These are phyloP conservation scores for Neurospora crassa DNA, from an alignment of 2,329 filamentous ascomycete genomes.

Conservation along the genomic window DNA sequence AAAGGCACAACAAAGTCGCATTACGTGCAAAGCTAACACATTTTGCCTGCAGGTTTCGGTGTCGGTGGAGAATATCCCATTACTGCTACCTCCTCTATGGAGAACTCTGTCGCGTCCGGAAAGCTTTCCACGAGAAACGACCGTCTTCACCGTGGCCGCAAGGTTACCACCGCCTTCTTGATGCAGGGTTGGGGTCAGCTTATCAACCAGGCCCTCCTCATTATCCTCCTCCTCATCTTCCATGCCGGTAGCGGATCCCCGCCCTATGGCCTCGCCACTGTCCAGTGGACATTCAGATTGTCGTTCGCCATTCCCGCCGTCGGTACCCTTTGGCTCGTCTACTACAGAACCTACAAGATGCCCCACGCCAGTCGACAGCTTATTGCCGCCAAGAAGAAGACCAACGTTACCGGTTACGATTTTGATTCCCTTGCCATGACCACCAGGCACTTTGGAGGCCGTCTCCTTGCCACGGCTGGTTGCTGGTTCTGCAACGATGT, in stretches of 20 bases:
- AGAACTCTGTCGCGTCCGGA: conserved; percentile 76
- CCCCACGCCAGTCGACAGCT: conserved; percentile 77
- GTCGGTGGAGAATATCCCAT: conserved; percentile 90
- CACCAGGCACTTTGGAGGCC: conserved; percentile 74
- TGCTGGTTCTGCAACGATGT: conserved; percentile 96
- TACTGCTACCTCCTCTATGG: conserved; percentile 91
- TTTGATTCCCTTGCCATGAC: conserved; percentile 71
- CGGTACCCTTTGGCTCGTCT: conserved; percentile 88
- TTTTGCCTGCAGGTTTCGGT: conserved; percentile 34
- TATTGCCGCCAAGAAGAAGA: conserved; percentile 71
- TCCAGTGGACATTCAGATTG: conserved; percentile 85
- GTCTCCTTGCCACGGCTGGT: conserved; percentile 76
- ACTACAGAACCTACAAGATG: conserved; percentile 96
- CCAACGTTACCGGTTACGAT: conserved; percentile 86
- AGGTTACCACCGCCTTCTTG: conserved; percentile 90
- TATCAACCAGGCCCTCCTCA: conserved; percentile 83
- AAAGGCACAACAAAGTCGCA: not conserved
- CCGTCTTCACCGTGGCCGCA: conserved; percentile 88
- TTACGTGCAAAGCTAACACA: conserved; percentile 30
- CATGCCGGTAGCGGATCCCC: conserved; percentile 67
- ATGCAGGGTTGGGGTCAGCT: conserved; percentile 99
- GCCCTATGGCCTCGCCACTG: conserved; percentile 67
- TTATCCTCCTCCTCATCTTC: conserved; percentile 79
- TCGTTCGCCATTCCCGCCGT: conserved; percentile 87
- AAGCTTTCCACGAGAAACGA: conserved; percentile 86